Evolutionary conservation across 2,329 filamentous ascomycete genomes (phyloP), one percentile per base, ranked within the genome.

Genomic region (Tolypocladium ovalisporum): DNA sequence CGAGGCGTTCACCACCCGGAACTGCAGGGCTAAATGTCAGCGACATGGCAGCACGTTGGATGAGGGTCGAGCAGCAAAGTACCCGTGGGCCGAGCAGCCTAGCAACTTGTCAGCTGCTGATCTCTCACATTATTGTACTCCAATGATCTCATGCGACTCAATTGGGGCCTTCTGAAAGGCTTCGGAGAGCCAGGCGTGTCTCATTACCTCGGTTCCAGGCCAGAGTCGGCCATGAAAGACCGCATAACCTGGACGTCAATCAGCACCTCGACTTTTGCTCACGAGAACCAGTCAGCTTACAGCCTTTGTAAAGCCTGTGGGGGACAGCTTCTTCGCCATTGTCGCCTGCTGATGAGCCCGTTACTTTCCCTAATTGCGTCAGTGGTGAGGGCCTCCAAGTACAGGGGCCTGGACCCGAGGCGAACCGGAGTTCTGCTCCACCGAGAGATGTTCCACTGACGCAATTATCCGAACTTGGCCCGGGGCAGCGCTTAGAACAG

Each of bases 141-240:
- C 29, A n/a, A 22, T 35, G 47, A 13, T 5, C 22, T 27, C 5
- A 5, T 17, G 40, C 22, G 13, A 47, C 42, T 47, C 42, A 27
- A 47, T 47, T 29, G 22, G 42, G 22, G n/a, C 15, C 29, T 51
- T 4, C 9, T 9, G 4, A 17, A 29, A 34, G 47, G 29, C 47
- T 3, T 19, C 12, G 29, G 1, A 6, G 19, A 29, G 47, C 1
- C 22, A n/a, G 3, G 24, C 32, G 40, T 15, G 17, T 34, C 37
- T 37, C 35, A 37, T 56, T 68, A 96, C 92, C 89, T 88, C 70
- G 90, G 90, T 71, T 97, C 93, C 24, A 97, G 75, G 8, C 92
- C 92, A 6, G 91, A 96, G 62, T 90, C 88, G 63, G 83, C 82
- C 75, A 89, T 84, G 72, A 97, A 97, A 2, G 89, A 92, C 70